Conservation (phyloP, 2,329 filamentous ascomycete species). For the Bipolaris victoriae region DNA sequence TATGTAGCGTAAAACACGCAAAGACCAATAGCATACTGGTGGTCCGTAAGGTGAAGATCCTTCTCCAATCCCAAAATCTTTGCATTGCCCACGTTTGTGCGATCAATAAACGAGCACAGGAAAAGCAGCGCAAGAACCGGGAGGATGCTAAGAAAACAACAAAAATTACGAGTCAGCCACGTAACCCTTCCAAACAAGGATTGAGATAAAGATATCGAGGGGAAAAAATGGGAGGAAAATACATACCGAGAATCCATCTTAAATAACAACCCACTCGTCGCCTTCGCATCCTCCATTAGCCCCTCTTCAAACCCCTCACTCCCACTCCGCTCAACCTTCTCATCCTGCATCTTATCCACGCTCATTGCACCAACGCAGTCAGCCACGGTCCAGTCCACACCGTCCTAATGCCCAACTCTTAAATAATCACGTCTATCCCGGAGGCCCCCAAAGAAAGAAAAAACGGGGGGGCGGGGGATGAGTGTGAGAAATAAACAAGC, state of each 20-base stretch:
- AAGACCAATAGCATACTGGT: constrained; percentile 69
- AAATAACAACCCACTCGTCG: constrained; percentile 52
- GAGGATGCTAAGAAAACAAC: constrained; percentile 57
- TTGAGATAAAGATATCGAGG: no score
- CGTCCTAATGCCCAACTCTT: background rate
- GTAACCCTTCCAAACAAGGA: background rate
- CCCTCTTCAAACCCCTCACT: constrained; percentile 27
- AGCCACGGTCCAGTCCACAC: background rate
- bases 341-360: constrained; percentile 32
- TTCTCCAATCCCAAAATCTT: constrained; percentile 67
- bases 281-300: constrained; percentile 13
- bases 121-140: constrained; percentile 69
- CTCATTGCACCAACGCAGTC: constrained; percentile 6
- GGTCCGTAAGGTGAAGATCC: constrained; percentile 61
- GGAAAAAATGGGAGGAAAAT: no score
- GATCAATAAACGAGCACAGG: constrained; percentile 69
- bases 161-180: background rate
- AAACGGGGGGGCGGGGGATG: no score
- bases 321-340: constrained; percentile 31
- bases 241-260: constrained; percentile 61
- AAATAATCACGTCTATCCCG: background rate
- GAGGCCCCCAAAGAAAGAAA: background rate
- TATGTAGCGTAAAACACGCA: constrained; percentile 71
- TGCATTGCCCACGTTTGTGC: constrained; percentile 76
- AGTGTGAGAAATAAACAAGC: no score